Conservation (phyloP, 768 basidiomycete species). For the Tricholoma hemisulphureum region DNA sequence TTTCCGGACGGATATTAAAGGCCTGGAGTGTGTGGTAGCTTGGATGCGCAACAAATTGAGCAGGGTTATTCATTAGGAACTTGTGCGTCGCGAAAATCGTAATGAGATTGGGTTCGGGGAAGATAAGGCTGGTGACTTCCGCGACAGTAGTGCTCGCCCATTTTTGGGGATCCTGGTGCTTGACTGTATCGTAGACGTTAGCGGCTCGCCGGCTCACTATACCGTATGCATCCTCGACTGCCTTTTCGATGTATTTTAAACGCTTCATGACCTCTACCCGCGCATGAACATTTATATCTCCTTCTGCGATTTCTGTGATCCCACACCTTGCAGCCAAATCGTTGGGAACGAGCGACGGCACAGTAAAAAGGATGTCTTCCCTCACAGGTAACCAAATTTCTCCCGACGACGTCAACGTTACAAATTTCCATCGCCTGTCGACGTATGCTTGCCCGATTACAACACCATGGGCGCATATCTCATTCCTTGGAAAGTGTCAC, state of each 20-base stretch:
- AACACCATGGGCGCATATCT: constrained; percentile 29
- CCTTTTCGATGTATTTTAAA: constrained; percentile 52
- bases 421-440: constrained; percentile 19
- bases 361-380: constrained; percentile 56
- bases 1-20: constrained; percentile 63
- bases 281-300: constrained; percentile 46
- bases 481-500: constrained; percentile 29
- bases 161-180: constrained; percentile 41
- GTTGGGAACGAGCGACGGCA: constrained; percentile 53
- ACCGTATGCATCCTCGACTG: constrained; percentile 41
- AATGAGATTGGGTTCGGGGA: constrained; percentile 31
- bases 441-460: constrained; percentile 30
- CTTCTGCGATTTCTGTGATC: constrained; percentile 21
- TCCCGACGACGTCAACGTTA: constrained; percentile 44
- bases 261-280: constrained; percentile 62
- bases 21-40: constrained; percentile 46
- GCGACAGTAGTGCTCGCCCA: constrained; percentile 58
- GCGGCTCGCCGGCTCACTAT: constrained; percentile 23
- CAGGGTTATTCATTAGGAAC: constrained; percentile 53
- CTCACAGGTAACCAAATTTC: constrained; percentile 49
- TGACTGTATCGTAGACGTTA: constrained; percentile 47
- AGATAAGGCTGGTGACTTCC: constrained; percentile 49
- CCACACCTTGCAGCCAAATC: constrained; percentile 54
- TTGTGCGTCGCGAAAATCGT: constrained; percentile 57
- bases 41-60: constrained; percentile 52